A percentile compares a stretch with the other conserved stretches of the same genome.
Conservation (phyloP, 768 basidiomycete genomes). For the Termitomyces sp. region DNA sequence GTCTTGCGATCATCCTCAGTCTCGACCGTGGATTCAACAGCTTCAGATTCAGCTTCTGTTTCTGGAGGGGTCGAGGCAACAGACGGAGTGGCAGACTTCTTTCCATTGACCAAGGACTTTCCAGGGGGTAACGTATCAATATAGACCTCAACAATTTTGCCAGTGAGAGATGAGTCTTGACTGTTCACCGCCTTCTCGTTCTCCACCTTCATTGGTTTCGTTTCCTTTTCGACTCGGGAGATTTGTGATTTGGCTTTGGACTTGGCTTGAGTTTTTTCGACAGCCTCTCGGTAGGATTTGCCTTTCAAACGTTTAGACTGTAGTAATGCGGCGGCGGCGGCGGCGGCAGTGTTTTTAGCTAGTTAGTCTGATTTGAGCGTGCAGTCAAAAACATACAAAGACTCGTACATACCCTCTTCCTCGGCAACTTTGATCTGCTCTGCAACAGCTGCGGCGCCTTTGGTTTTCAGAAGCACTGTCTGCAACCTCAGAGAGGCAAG, state of each 20-base stretch:
- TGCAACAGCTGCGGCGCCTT: conserved; percentile 62
- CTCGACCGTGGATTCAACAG: conserved; percentile 15
- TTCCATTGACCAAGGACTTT: conserved; percentile 16
- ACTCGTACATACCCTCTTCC: conserved; percentile 45
- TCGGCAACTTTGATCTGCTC: conserved; percentile 62
- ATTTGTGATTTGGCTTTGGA: conserved; percentile 1
- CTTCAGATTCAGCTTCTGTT: conserved; percentile 36
- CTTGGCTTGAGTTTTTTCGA: conserved; percentile 28
- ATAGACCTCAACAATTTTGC: conserved; percentile 49
- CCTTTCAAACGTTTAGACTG: conserved; percentile 73
- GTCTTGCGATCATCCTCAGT: conserved; percentile 34
- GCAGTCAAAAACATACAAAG: background rate
- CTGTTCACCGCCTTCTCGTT: conserved; percentile 7
- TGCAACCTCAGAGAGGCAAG: conserved; percentile 59
- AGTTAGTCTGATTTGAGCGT: conserved; percentile 7
- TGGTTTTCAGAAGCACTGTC: conserved; percentile 60
- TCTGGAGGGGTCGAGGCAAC: conserved; percentile 31
- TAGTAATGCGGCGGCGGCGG: conserved; percentile 35
- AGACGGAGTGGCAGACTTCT: conserved; percentile 26
- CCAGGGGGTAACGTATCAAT: conserved; percentile 32
- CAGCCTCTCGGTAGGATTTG: conserved; percentile 65
- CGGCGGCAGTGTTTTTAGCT: conserved; percentile 52
- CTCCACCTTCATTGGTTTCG: conserved; percentile 9
- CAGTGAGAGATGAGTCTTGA: conserved; percentile 4
- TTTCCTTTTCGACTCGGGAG: conserved; percentile 2